A percentile compares a stretch with the other conserved stretches of the same genome.
Conservation (phyloP, 2,329 filamentous ascomycete genomes). For the Talaromyces sp. region DNA sequence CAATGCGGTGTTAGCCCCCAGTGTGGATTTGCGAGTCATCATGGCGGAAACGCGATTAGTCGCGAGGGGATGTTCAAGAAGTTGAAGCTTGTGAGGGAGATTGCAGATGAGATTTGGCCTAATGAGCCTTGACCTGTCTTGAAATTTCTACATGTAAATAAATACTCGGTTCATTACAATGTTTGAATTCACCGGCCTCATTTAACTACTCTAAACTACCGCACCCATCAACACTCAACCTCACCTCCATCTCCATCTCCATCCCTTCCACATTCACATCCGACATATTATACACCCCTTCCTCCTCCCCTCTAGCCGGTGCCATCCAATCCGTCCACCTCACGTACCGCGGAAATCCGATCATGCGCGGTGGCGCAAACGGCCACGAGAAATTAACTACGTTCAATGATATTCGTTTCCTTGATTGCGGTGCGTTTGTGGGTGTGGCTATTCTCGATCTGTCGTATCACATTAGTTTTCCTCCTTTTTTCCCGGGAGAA, state of each 20-base stretch:
- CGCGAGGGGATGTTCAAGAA: slow-evolving; percentile 69
- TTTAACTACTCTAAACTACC: background rate
- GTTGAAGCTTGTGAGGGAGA: slow-evolving; percentile 62
- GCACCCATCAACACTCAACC: slow-evolving; percentile 5
- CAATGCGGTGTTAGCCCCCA: slow-evolving; percentile 65
- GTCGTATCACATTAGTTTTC: background rate
- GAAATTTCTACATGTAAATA: too few relatives aligned
- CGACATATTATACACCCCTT: background rate
- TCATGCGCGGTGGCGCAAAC: background rate
- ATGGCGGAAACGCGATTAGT: slow-evolving; percentile 64
- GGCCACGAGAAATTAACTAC: slow-evolving; percentile 12
- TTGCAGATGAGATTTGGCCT: slow-evolving; percentile 69
- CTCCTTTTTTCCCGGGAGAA: background rate
- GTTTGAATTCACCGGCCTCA: background rate
- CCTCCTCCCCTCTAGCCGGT: slow-evolving; percentile 12
- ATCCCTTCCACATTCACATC: background rate
- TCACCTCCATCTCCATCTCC: slow-evolving; percentile 11
- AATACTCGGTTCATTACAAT: background rate
- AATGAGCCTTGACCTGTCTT: slow-evolving; percentile 40
- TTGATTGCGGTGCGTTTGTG: slow-evolving; percentile 27
- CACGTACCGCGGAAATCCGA: too few relatives aligned
- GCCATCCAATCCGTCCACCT: slow-evolving; percentile 2
- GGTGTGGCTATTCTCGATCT: slow-evolving; percentile 27
- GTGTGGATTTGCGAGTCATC: slow-evolving; percentile 70
- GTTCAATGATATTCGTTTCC: slow-evolving; percentile 27